Percentiles rank a stretch among this genome's conserved stretches.
These are phyloP conservation scores for Aspergillus cavernicola DNA, from an alignment of 495 filamentous ascomycete genomes.

Conservation along the genomic window DNA sequence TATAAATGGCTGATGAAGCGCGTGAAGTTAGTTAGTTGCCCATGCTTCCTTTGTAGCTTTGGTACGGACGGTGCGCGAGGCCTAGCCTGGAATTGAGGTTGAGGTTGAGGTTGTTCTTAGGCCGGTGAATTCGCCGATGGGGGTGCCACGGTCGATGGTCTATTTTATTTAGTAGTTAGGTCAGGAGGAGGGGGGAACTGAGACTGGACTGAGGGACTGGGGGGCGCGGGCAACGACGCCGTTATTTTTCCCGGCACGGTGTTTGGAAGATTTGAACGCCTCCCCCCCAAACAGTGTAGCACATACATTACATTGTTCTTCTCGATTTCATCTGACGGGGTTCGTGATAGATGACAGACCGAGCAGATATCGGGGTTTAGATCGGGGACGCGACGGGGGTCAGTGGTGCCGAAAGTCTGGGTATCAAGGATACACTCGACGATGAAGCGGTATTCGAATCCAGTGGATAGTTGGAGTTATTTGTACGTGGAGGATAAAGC, in stretches of 20 bases:
- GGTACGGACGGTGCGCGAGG: constrained; percentile 17
- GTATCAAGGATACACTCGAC: constrained; percentile 18
- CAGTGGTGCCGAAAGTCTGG: constrained; percentile 6
- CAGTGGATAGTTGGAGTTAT: constrained; percentile 13
- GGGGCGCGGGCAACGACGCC: constrained; percentile 18
- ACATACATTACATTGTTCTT: constrained; percentile 19
- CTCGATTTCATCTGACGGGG: constrained; percentile 18
- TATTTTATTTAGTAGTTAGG: constrained; percentile 3
- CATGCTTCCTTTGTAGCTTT: constrained; percentile 27
- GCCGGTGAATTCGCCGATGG: constrained; percentile 23
- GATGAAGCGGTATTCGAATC: constrained; percentile 20
- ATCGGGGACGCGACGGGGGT: constrained; percentile 13
- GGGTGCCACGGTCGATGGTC: constrained; percentile 21
- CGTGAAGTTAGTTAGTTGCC: constrained; percentile 46
- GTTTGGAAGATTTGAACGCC: constrained; percentile 20
- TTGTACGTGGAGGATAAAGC: constrained; percentile 14
- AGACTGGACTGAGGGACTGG: background rate
- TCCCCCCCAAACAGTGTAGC: constrained; percentile 18
- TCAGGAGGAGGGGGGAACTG: background rate
- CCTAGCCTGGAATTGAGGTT: constrained; percentile 37
- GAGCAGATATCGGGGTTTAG: constrained; percentile 14
- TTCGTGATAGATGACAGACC: constrained; percentile 13
- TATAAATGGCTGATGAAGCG: constrained; percentile 44
- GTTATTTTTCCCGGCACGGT: constrained; percentile 21
- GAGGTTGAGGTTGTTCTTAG: constrained; percentile 21